phyloP scores from a whole-genome alignment of 2,329 filamentous ascomycete genomes.

The Helminthosporium solani region DNA sequence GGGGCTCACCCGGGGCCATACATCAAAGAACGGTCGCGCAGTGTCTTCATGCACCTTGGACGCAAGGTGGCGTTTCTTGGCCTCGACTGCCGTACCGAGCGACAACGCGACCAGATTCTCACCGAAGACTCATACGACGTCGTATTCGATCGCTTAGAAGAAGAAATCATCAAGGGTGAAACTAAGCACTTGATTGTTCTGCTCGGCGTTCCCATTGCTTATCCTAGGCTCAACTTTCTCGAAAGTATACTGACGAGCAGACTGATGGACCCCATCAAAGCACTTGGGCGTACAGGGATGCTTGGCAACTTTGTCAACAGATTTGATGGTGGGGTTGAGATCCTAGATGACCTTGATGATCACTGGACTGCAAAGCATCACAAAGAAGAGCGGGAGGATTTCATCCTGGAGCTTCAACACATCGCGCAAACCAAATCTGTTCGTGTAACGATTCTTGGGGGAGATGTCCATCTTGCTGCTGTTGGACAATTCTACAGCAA shows the following conservation, averaged over 20 bases:
- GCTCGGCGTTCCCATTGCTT: conserved; percentile 65
- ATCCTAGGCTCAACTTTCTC: conserved; percentile 55
- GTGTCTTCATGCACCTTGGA: conserved; percentile 81
- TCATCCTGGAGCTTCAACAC: conserved; percentile 90
- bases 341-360: conserved; percentile 89
- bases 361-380: conserved; percentile 97
- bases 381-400: conserved; percentile 81
- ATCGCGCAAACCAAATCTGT: conserved; percentile 90
- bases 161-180: conserved; percentile 78
- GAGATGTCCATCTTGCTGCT: conserved; percentile 90
- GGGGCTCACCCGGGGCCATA: conserved; percentile 82
- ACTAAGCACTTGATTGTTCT: conserved; percentile 89
- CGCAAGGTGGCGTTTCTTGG: conserved; percentile 78
- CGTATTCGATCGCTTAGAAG: conserved; percentile 80
- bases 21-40: conserved; percentile 82
- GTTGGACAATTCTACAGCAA: conserved; percentile 95
- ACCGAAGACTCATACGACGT: conserved; percentile 79
- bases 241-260: conserved; percentile 76
- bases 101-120: conserved; percentile 79
- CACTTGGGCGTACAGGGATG: conserved; percentile 76
- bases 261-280: conserved; percentile 85
- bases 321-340: conserved; percentile 88
- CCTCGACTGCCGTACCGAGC: conserved; percentile 87
- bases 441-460: conserved; percentile 86
- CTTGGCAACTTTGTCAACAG: conserved; percentile 80